phyloP scores from a whole-genome alignment of 495 filamentous ascomycete genomes.

The Annulohypoxylon bovei region DNA sequence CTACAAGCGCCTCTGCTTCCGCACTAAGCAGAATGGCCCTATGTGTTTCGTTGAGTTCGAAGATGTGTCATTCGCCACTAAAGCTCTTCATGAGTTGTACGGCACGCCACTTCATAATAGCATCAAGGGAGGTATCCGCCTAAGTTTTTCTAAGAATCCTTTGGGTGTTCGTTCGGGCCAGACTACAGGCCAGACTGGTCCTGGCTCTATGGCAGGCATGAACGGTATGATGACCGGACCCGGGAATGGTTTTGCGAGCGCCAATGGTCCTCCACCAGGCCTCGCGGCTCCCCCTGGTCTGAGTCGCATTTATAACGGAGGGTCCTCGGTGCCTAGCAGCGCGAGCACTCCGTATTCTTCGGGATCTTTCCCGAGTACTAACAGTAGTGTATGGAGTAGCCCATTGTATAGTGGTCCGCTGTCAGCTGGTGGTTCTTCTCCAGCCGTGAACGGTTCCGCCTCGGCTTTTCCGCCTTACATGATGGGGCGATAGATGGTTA shows the following conservation, averaged over 20 bases:
- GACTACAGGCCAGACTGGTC: conserved; percentile 51
- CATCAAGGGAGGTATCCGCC: conserved; percentile 94
- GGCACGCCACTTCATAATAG: conserved; percentile 90
- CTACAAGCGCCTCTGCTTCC: conserved; percentile 95
- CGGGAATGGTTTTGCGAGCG: conserved; percentile 70
- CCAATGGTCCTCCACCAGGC: conserved; percentile 79
- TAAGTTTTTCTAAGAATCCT: conserved; percentile 98
- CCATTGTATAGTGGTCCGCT: conserved; percentile 38
- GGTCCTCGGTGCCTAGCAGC: conserved; percentile 23
- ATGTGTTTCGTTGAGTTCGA: conserved; percentile 99
- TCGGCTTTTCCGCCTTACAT: conserved; percentile 40
- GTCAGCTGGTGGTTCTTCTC: conserved; percentile 32
- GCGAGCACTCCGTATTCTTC: conserved; percentile 30
- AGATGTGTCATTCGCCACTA: conserved; percentile 92
- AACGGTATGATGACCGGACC: conserved; percentile 62
- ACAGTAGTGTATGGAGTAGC: conserved; percentile 37
- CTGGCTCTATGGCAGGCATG: conserved; percentile 60
- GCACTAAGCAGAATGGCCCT: conserved; percentile 97
- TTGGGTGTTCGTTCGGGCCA: conserved; percentile 89
- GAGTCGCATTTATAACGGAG: conserved; percentile 49
- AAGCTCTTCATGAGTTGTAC: conserved; percentile 91
- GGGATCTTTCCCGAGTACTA: conserved; percentile 18
- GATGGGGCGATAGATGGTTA: conserved; percentile 38
- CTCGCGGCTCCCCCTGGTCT: conserved; percentile 74
- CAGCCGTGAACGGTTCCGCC: conserved; percentile 32